These are phyloP conservation scores for Curvularia sp. DNA, from an alignment of 2,329 filamentous ascomycete genomes.

Conservation along the genomic window DNA sequence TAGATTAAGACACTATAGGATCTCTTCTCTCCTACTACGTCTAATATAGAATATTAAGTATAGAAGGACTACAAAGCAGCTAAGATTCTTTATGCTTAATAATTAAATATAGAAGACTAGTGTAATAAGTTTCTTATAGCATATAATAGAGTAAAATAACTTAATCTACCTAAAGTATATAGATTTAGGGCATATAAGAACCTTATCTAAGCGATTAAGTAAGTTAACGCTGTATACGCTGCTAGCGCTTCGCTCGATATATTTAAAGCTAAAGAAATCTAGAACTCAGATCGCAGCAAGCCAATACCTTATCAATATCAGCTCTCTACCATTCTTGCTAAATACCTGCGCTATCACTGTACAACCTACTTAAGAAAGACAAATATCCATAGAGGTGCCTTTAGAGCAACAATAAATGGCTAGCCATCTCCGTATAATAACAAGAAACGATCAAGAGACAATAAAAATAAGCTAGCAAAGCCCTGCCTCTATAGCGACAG, in stretches of 20 bases:
- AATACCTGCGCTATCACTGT: constrained; percentile 16
- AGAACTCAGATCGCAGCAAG: constrained; percentile 6
- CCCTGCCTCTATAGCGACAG: constrained; percentile 17
- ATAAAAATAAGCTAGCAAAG: not conserved
- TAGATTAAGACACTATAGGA: too few species aligned
- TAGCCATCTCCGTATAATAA: constrained; percentile 17
- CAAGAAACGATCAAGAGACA: constrained; percentile 13
- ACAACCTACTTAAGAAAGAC: constrained; percentile 11
- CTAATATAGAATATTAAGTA: too few species aligned
- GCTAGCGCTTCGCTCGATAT: constrained; percentile 10
- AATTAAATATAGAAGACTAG: too few species aligned
- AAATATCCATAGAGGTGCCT: constrained; percentile 8
- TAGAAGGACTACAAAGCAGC: too few species aligned
- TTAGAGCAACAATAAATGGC: constrained; percentile 16
- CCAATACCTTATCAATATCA: constrained; percentile 8
- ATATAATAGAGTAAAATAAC: constrained; percentile 19
- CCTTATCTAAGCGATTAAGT: constrained; percentile 23
- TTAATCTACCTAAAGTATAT: constrained; percentile 17
- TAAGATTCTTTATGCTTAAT: too few species aligned
- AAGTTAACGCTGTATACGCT: constrained; percentile 18
- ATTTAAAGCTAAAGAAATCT: constrained; percentile 17
- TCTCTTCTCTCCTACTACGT: too few species aligned
- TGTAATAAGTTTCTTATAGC: constrained; percentile 18
- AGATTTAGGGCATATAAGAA: constrained; percentile 18
- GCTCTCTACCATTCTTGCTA: constrained; percentile 10